Evolutionary conservation across 2,329 filamentous ascomycete genomes (phyloP), one percentile per base, ranked within the genome.

Genomic region (Colletotrichum gloeosporioides): DNA sequence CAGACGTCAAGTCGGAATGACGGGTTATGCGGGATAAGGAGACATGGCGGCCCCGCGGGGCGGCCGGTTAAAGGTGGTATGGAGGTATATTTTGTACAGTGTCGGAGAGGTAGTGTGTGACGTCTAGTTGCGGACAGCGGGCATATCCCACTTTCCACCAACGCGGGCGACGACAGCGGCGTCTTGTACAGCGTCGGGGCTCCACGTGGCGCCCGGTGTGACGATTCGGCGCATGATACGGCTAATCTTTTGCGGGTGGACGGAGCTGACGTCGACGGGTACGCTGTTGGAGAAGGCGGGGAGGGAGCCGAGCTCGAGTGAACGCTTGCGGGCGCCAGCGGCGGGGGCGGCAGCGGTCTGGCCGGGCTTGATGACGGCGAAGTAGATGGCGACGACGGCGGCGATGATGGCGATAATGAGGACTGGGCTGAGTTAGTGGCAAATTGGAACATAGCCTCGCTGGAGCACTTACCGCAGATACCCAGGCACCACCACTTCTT

Each of bases 401-500:
- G 88, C 88, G 61, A 92, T 86, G 63, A 92, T 84, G 69, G 88
- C 79, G 61, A 92, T 84, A 67, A 92, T 90, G 65, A 84, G 83
- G 61, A 92, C 89, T 90, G 73, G 16, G 44, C 27, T n/a, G 27
- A 68, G 70, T 55, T 22, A 63, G 34, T 32, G 76, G 79, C 49
- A 77, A 77, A 31, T 63, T 4, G 36, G 15, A 10, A 18, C 29
- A 36, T 3, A 34, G 61, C 64, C 39, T 32, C 36, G 12, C 44
- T 53, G n/a, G 44, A 5, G 36, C 25, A 82, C 90, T 80, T 88
- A 92, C 90, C 87, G 80, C 89, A 87, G 82, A 98, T 95, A 81
- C 93, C 93, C 80, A 98, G 87, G 89, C 96, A 98, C 84, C 95
- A 96, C 96, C 96, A 98, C 94, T 98, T 98, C 95, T 98, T 98